A percentile compares a stretch with the other conserved stretches of the same genome.
Conservation (phyloP, 169 alveolate species). For the Eimeria sp. region DNA sequence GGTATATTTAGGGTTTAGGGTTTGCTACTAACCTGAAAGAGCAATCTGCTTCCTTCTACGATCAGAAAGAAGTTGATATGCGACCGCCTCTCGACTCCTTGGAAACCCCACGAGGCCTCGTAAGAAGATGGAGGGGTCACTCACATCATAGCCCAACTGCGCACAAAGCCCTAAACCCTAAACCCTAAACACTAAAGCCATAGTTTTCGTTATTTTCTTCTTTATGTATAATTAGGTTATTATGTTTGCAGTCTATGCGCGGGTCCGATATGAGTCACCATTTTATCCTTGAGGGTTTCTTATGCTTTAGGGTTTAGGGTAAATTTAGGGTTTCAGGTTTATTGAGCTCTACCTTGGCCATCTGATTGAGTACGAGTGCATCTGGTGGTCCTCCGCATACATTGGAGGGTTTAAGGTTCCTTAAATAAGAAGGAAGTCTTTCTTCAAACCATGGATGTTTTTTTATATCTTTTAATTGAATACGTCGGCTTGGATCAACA, state of each 20-base stretch:
- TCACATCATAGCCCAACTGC: conserved; percentile 82
- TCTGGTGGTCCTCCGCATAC: conserved; percentile 16
- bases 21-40: conserved; percentile 57
- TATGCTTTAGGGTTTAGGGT: background rate
- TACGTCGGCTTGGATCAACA: conserved; percentile 89
- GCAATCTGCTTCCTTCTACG: conserved; percentile 78
- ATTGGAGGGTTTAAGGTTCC: background rate
- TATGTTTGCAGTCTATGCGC: too few relatives aligned
- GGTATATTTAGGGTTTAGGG: conserved; percentile 18
- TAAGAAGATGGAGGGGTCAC: conserved; percentile 48
- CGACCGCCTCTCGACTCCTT: conserved; percentile 77
- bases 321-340: background rate
- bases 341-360: conserved; percentile 60
- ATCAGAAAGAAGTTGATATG: conserved; percentile 84
- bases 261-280: too few relatives aligned
- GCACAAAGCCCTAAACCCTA: conserved; percentile 41
- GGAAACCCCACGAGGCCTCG: conserved; percentile 56
- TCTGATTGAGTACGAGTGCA: conserved; percentile 57
- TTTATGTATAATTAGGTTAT: too few relatives aligned
- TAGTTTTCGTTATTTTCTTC: background rate
- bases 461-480: conserved; percentile 86
- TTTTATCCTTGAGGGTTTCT: too few relatives aligned
- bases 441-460: conserved; percentile 84
- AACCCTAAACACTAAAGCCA: conserved; percentile 33
- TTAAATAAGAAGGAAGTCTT: conserved; percentile 75